phyloP scores from a whole-genome alignment of 2,329 filamentous ascomycete genomes.

The Botrytis fragariae region DNA sequence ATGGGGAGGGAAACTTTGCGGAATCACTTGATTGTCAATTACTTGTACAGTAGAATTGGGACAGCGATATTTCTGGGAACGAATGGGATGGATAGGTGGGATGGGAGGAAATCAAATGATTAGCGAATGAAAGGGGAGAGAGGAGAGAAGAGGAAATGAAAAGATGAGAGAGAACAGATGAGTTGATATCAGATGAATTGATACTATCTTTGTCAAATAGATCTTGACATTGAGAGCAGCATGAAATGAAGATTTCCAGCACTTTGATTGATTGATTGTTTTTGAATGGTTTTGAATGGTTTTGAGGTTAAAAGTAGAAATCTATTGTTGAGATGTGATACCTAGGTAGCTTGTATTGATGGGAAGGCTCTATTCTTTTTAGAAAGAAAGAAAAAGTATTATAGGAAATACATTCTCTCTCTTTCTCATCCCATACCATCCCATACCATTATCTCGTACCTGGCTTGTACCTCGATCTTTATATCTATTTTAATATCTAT shows the following conservation, averaged over 20 bases:
- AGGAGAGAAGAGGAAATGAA: neutral
- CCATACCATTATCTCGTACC: too few species aligned
- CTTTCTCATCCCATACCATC: too few species aligned
- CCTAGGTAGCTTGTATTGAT: too few species aligned
- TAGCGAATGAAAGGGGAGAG: neutral
- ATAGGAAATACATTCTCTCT: too few species aligned
- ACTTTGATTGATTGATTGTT: neutral
- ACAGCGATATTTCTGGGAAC: neutral
- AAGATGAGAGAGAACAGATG: constrained; percentile 9
- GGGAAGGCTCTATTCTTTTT: too few species aligned
- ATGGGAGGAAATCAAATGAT: neutral
- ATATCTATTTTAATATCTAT: too few species aligned
- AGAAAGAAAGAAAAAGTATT: too few species aligned
- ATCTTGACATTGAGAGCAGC: neutral
- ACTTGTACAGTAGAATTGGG: constrained; percentile 13
- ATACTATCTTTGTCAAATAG: constrained; percentile 3
- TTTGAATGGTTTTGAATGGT: neutral
- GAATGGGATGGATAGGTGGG: neutral
- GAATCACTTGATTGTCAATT: constrained; percentile 2
- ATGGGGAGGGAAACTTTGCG: constrained; percentile 1
- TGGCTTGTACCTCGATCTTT: too few species aligned
- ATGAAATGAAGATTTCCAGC: neutral
- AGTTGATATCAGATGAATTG: neutral
- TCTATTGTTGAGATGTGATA: neutral
- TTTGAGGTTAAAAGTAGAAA: neutral